Percentiles rank a stretch among this genome's conserved stretches.
phyloP scores from a whole-genome alignment of 495 filamentous ascomycete genomes.

The Thozetella sp. region DNA sequence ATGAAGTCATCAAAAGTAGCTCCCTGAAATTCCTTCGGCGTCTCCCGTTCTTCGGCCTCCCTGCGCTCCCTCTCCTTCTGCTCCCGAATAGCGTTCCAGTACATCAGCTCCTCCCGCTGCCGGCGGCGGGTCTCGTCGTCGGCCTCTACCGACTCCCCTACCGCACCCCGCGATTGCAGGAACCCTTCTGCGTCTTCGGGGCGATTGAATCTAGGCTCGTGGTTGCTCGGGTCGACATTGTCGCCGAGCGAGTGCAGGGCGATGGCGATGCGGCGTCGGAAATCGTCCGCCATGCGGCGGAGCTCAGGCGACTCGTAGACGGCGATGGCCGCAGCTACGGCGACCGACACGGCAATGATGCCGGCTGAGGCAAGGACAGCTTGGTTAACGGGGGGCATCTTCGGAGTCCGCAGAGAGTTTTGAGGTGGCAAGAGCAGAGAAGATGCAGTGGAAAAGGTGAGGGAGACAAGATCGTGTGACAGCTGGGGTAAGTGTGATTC shows the following conservation, averaged over 20 bases:
- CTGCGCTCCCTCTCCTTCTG: constrained; percentile 31
- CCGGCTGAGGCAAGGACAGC: constrained; percentile 60
- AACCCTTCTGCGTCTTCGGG: constrained; percentile 62
- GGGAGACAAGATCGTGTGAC: neutral
- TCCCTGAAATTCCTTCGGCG: constrained; percentile 13
- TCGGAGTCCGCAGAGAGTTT: constrained; percentile 9
- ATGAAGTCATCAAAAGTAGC: constrained; percentile 59
- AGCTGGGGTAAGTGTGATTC: neutral
- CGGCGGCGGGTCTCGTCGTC: constrained; percentile 66
- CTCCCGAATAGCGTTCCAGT: constrained; percentile 56
- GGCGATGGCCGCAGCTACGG: constrained; percentile 80
- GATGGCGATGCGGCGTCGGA: constrained; percentile 76
- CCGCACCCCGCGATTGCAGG: constrained; percentile 39
- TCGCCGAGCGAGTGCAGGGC: constrained; percentile 79
- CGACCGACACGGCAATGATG: constrained; percentile 73
- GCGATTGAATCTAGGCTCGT: constrained; percentile 52
- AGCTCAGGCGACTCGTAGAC: constrained; percentile 85
- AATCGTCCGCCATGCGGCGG: constrained; percentile 72
- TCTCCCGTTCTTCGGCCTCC: constrained; percentile 10
- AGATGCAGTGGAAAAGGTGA: neutral
- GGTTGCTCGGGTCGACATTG: constrained; percentile 64
- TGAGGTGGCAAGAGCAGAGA: constrained; percentile 3
- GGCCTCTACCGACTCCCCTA: constrained; percentile 62
- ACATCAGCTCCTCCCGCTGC: constrained; percentile 74
- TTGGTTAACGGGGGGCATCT: constrained; percentile 50